A percentile compares a stretch with the other conserved stretches of the same genome.
Conservation (phyloP, 2,329 filamentous ascomycete genomes). For the Fusarium beomiforme region DNA sequence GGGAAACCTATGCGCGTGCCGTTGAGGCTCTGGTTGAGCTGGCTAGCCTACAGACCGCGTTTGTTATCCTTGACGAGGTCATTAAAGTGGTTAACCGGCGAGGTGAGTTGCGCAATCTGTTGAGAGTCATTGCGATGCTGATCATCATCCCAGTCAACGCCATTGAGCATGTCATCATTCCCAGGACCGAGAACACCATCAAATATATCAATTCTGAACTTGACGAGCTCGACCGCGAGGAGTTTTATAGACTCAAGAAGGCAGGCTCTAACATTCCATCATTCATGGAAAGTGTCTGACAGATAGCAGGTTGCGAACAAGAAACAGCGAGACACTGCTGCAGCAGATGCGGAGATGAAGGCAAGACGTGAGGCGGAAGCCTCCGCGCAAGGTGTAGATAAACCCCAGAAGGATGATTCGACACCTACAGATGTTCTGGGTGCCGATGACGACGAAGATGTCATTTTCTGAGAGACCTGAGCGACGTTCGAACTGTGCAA, state of each 20-base stretch:
- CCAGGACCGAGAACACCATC: constrained; percentile 98
- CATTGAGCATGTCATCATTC: constrained; percentile 97
- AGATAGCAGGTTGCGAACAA: constrained; percentile 73
- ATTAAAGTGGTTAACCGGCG: constrained; percentile 99
- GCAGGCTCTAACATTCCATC: constrained; percentile 32
- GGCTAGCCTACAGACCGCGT: constrained; percentile 94
- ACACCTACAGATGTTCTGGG: constrained; percentile 73
- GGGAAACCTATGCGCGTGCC: constrained; percentile 94
- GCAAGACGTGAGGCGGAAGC: constrained; percentile 69
- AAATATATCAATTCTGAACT: constrained; percentile 99
- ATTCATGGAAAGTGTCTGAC: constrained; percentile 8
- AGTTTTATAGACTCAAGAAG: constrained; percentile 98
- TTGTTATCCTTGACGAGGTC: constrained; percentile 97
- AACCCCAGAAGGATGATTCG: constrained; percentile 51
- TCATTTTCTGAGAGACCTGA: constrained; percentile 74
- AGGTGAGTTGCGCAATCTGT: constrained; percentile 60
- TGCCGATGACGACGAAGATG: constrained; percentile 81
- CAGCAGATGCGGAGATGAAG: constrained; percentile 78
- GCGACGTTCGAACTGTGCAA: neutral
- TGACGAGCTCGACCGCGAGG: constrained; percentile 95
- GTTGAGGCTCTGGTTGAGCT: constrained; percentile 96
- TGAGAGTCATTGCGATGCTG: neutral
- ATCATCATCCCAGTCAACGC: constrained; percentile 76
- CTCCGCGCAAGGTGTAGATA: constrained; percentile 43
- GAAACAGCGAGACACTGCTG: constrained; percentile 81